Evolutionary conservation across 1,284 basidiomycete genomes (phyloP).

Genomic region (Anthracocystis setariae): DNA sequence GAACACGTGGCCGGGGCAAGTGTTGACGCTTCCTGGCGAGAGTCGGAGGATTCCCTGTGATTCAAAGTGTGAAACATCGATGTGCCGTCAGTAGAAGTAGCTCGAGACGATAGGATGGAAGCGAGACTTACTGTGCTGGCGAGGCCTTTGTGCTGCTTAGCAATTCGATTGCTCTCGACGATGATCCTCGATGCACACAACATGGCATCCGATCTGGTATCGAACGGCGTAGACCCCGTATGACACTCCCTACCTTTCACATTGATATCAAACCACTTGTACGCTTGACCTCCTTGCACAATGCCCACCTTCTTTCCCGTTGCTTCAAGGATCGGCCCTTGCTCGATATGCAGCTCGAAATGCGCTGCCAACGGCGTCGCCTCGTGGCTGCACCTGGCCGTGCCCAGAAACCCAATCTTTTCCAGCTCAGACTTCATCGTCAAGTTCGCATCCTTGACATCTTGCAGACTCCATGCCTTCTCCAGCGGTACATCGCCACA

Average conservation of each 20-base stretch:
- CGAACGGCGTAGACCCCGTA: conserved; percentile 43
- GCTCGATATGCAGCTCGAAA: conserved; percentile 49
- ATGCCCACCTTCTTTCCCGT: conserved; percentile 36
- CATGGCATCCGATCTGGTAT: conserved; percentile 43
- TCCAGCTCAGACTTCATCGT: conserved; percentile 45
- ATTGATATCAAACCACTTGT: conserved; percentile 48
- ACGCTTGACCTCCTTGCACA: conserved; percentile 41
- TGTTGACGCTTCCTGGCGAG: conserved; percentile 43
- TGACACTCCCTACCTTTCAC: conserved; percentile 37
- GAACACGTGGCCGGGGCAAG: conserved; percentile 39
- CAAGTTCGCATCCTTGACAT: conserved; percentile 27
- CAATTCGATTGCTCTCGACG: conserved; percentile 42
- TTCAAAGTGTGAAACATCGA: no score
- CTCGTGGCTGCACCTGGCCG: conserved; percentile 30
- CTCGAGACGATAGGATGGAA: no score
- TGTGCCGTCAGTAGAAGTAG: not conserved
- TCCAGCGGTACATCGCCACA: conserved; percentile 43
- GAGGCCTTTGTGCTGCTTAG: conserved; percentile 30
- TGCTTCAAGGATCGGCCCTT: conserved; percentile 42
- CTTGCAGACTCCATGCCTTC: conserved; percentile 31
- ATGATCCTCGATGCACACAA: conserved; percentile 40
- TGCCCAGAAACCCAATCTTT: conserved; percentile 35
- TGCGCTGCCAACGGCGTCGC: conserved; percentile 40
- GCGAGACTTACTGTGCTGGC: conserved; percentile 31
- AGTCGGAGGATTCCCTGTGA: conserved; percentile 35